phyloP scores from a whole-genome alignment of 305 asterid genomes.

The Fraxinus sp. region DNA sequence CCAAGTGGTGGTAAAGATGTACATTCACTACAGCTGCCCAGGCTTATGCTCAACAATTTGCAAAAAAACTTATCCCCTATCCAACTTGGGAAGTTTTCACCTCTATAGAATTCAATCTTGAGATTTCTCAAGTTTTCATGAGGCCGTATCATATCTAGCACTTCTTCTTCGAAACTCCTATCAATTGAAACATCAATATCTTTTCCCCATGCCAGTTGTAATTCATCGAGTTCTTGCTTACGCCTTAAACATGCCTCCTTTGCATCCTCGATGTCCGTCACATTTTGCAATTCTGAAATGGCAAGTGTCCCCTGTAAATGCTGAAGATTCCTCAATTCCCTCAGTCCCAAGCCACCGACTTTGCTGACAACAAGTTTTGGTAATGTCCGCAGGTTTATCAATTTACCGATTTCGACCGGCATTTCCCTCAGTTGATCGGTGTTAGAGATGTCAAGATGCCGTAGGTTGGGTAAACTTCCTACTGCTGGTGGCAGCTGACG shows the following conservation, averaged over 20 bases:
- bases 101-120: slow-evolving; percentile 26
- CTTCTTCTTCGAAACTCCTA: slow-evolving; percentile 2
- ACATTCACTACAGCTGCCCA: slow-evolving; percentile 24
- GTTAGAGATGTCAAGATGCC: slow-evolving; percentile 62
- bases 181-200: neutral
- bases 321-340: slow-evolving; percentile 41
- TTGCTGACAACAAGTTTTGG: slow-evolving; percentile 53
- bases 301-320: slow-evolving; percentile 47
- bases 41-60: slow-evolving; percentile 8
- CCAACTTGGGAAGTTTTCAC: slow-evolving; percentile 29
- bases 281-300: slow-evolving; percentile 51
- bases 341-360: slow-evolving; percentile 49
- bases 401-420: slow-evolving; percentile 53
- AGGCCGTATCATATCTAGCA: slow-evolving; percentile 25
- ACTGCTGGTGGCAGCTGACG: slow-evolving; percentile 46
- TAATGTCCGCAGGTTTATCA: slow-evolving; percentile 51
- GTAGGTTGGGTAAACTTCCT: slow-evolving; percentile 51
- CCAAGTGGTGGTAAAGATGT: slow-evolving; percentile 35
- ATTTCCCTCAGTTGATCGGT: slow-evolving; percentile 54
- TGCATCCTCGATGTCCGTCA: slow-evolving; percentile 41
- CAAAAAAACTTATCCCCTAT: slow-evolving; percentile 25
- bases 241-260: slow-evolving; percentile 41
- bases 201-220: slow-evolving; percentile 26
- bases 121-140: slow-evolving; percentile 22
- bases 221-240: slow-evolving; percentile 30